Evolutionary conservation across 2,329 filamentous ascomycete genomes (phyloP).

Genomic region (Dothiorella sarmentorum): DNA sequence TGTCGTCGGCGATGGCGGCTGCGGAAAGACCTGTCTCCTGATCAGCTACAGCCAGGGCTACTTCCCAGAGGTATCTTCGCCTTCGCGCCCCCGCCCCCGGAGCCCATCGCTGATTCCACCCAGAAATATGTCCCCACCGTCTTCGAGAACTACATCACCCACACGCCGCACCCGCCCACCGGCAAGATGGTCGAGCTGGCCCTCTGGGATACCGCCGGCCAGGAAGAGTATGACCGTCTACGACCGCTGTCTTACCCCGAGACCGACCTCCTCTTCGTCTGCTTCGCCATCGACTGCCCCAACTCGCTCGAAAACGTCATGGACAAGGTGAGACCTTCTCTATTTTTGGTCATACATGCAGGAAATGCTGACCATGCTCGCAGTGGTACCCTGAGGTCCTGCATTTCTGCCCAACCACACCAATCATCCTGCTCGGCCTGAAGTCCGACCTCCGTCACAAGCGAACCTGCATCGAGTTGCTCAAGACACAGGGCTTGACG

Average conservation of each 20-base stretch:
- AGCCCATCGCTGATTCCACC: not conserved
- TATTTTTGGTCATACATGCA: slow-evolving; percentile 39
- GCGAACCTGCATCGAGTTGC: slow-evolving; percentile 94
- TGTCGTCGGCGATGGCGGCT: slow-evolving; percentile 95
- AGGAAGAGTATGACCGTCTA: slow-evolving; percentile 97
- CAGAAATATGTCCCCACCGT: slow-evolving; percentile 99
- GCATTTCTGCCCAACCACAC: slow-evolving; percentile 97
- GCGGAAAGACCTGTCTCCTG: slow-evolving; percentile 95
- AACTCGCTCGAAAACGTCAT: slow-evolving; percentile 98
- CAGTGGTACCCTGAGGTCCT: slow-evolving; percentile 99
- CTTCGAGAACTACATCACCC: slow-evolving; percentile 99
- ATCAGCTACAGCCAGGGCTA: slow-evolving; percentile 99
- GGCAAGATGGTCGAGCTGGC: slow-evolving; percentile 96
- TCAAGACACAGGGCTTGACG: slow-evolving; percentile 95
- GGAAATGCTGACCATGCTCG: slow-evolving; percentile 36
- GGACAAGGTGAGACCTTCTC: slow-evolving; percentile 74
- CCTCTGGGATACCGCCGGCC: slow-evolving; percentile 96
- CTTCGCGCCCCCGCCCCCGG: not conserved
- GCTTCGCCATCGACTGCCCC: slow-evolving; percentile 98
- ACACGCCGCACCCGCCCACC: slow-evolving; percentile 79
- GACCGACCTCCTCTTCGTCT: slow-evolving; percentile 96
- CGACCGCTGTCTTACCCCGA: slow-evolving; percentile 96
- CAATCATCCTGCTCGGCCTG: slow-evolving; percentile 89
- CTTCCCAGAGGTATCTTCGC: slow-evolving; percentile 81
- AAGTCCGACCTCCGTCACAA: slow-evolving; percentile 96